Evolutionary conservation across 495 filamentous ascomycete species (phyloP), one percentile per base, ranked within the genome.

Genomic region (Podospora australis): DNA sequence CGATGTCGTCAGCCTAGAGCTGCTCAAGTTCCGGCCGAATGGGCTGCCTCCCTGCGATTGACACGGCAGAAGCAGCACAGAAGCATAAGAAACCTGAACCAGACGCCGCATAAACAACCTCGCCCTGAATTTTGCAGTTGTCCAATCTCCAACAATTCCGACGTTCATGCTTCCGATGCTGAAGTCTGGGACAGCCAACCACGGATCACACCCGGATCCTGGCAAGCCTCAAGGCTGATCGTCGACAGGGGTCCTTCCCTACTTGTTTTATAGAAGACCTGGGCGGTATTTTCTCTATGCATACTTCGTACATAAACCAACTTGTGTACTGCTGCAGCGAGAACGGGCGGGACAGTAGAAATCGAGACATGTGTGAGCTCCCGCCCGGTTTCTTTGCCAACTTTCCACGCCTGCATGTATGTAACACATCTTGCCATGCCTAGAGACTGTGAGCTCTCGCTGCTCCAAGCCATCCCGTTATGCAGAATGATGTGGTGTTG

Each of bases 131-230:
- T 14, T 6, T 4, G 3, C 38, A 48, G 42, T 34, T 47, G 40
- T 49, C 51, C 51, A 53, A 55, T 51, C 53, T 50, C 47, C 40
- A 24, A 1, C 36, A 42, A 50, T 44, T 26, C 39, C 40, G 22
- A 34, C 36, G 20, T 25, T 50, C 40, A 50, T 50, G 48, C 48
- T 38, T 43, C 40, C 20, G 40, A 26, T 43, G 22, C 23, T 43
- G 20, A 24, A 14, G 23, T 43, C 40, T 26, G 40, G 40, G 28
- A 28, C 46, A 39, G 46, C 46, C 46, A 48, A 48, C 46, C 46
- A 43, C 10, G 14, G 40, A 43, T 43, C 21, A 26, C 7, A 23
- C 23, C 40, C 1, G 38, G 9, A 40, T 3, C 16, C 10, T 26
- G 4, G 8, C 11, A 14, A 42, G 19, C 42, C 48, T 39, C 35